Base-by-base conservation (phyloP, 2,329 filamentous ascomycete genomes). In the Diaporthe batatas region DNA sequence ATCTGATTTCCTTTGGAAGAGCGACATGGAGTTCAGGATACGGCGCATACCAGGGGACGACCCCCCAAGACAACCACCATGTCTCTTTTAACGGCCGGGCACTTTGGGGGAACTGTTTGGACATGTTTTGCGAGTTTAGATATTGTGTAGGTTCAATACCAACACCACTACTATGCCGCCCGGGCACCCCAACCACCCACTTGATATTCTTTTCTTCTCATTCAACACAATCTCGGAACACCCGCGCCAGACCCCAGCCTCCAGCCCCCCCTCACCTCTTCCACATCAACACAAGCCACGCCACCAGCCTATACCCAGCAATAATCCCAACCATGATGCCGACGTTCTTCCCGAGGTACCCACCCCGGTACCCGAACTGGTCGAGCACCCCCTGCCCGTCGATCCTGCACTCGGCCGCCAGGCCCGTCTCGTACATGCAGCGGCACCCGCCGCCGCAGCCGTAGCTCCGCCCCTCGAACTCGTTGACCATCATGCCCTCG, bases 401-500 rank as follows among this genome's bases (percentile, higher is more conserved):
- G 76, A 96, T 94, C 81, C 89, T 83, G 78, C 94, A 95, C 79
- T 93, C 82, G 42, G 84, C 79, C 53, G 87, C 88, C 72, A 95
- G 79, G 74, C 87, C 85, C 7, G 88, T 92, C 49, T 87, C 82
- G 80, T 92, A 96, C 89, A 94, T 92, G 83, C 94, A 97, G 53
- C 87, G 86, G 77, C 90, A 94, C 0, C 73, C 72, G 1, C 72
- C 55, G 0, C 77, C 83, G 79, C 93, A 96, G 4, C 82, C 80
- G 80, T 93, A 97, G 3, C 84, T 87, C 18, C 93, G 85, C 23
- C 88, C 76, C 1, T 84, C 84, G 80, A 97, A 96, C 83, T 97
- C 93, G 78, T 96, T 97, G 69, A 96, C 91, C 93, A 97, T 96
- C 94, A 97, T 96, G 18, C 93, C 94, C 79, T 96, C 90, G 80